A percentile compares a stretch with the other conserved stretches of the same genome.
phyloP scores from a whole-genome alignment of 441 rosid species.

The Erodium trifolium region DNA sequence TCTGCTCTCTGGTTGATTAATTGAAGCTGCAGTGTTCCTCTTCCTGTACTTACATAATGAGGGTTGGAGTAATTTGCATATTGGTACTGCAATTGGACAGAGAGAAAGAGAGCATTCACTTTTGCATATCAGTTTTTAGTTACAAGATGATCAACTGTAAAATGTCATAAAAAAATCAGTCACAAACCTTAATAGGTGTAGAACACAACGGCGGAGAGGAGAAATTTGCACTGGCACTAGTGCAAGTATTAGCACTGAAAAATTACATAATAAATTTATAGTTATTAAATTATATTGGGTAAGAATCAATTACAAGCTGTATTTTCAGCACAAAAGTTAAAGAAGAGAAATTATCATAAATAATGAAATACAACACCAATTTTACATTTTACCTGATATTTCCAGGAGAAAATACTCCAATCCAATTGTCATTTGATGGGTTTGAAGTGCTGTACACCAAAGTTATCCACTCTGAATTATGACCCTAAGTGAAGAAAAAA shows the following conservation, averaged over 20 bases:
- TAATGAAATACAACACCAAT: not conserved
- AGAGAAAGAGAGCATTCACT: conserved; percentile 9
- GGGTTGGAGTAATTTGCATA: conserved; percentile 62
- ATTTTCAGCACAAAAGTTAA: not conserved
- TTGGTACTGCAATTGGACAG: conserved; percentile 43
- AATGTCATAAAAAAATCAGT: conserved; percentile 11
- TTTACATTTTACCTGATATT: conserved; percentile 51
- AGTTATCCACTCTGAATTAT: conserved; percentile 48
- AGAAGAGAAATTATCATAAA: not conserved
- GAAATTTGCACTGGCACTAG: conserved; percentile 36
- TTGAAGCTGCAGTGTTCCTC: conserved; percentile 2
- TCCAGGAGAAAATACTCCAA: conserved; percentile 86
- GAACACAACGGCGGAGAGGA: conserved; percentile 54
- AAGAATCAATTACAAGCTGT: not conserved
- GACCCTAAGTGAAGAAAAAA: conserved; percentile 35
- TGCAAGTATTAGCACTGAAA: conserved; percentile 54
- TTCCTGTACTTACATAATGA: conserved; percentile 26
- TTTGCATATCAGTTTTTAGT: conserved; percentile 3
- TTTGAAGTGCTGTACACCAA: conserved; percentile 40
- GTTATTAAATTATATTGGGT: not conserved
- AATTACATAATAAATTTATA: conserved; percentile 7
- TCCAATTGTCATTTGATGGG: conserved; percentile 73
- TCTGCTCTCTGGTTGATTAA: conserved; percentile 4
- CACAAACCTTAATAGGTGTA: conserved; percentile 68
- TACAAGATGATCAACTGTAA: not conserved